Conservation (phyloP, 2,329 filamentous ascomycete genomes). For the Acarospora socialis region DNA sequence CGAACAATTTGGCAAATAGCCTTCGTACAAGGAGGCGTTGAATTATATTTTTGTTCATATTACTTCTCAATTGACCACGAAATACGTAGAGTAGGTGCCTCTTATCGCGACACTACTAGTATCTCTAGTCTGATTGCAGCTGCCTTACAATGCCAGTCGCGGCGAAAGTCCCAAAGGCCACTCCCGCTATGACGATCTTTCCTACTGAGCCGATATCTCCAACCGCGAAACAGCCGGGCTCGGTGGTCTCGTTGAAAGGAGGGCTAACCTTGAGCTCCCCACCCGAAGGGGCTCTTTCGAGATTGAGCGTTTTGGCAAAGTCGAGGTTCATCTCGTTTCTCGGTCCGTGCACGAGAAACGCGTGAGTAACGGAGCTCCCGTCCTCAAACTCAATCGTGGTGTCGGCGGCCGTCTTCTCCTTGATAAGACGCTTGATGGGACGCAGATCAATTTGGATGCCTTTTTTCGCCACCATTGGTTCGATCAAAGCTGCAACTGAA, state of each 20-base stretch:
- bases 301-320: slow-evolving; percentile 30
- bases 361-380: slow-evolving; percentile 24
- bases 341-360: slow-evolving; percentile 30
- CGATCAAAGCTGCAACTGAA: slow-evolving; percentile 18
- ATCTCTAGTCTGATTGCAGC: neutral
- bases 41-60: too few relatives aligned
- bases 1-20: too few relatives aligned
- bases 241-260: slow-evolving; percentile 37
- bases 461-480: slow-evolving; percentile 18
- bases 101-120: too few relatives aligned
- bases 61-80: too few relatives aligned
- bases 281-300: slow-evolving; percentile 26
- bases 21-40: too few relatives aligned
- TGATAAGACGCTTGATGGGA: slow-evolving; percentile 15
- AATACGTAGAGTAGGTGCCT: too few relatives aligned
- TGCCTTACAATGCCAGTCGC: slow-evolving; percentile 2
- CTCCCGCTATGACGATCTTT: slow-evolving; percentile 2
- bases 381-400: slow-evolving; percentile 29
- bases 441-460: slow-evolving; percentile 26
- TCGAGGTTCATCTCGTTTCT: slow-evolving; percentile 25
- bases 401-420: slow-evolving; percentile 16
- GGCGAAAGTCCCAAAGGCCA: neutral
- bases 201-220: slow-evolving; percentile 28
- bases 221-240: slow-evolving; percentile 38
- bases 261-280: slow-evolving; percentile 31